Conservation (phyloP, 2,329 filamentous ascomycete genomes). For the Penicillium capsulatum region DNA sequence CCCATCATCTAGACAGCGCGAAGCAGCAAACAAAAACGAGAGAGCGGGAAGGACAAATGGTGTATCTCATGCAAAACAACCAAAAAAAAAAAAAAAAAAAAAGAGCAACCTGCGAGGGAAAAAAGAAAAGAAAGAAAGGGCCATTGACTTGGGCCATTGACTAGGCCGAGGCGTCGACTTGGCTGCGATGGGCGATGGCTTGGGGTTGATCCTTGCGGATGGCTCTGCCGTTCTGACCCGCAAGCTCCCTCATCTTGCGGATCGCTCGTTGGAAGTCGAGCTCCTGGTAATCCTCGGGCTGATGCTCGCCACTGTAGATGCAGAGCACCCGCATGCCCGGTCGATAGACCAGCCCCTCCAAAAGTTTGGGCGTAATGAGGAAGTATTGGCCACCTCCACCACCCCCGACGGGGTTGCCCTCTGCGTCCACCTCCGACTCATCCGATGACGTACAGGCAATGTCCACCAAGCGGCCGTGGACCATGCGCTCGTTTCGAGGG, state of each 20-base stretch:
- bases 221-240: constrained; percentile 9
- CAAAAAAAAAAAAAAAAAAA: background rate
- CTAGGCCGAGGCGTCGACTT: constrained; percentile 23
- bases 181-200: constrained; percentile 12
- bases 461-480: constrained; percentile 96
- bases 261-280: constrained; percentile 39
- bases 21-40: background rate
- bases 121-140: constrained; percentile 7
- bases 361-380: constrained; percentile 92
- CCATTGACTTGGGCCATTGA: background rate
- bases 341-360: constrained; percentile 81
- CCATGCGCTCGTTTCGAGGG: constrained; percentile 94
- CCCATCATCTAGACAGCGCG: background rate
- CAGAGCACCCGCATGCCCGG: constrained; percentile 87
- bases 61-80: constrained; percentile 10
- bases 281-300: constrained; percentile 39
- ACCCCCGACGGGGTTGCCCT: constrained; percentile 27
- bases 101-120: background rate
- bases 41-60: constrained; percentile 1
- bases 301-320: constrained; percentile 79
- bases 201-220: constrained; percentile 16
- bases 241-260: constrained; percentile 32
- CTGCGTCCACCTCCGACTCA: constrained; percentile 46
- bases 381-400: constrained; percentile 70
- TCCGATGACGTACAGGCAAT: constrained; percentile 68